Percentiles rank a stretch among this genome's conserved stretches.
Evolutionary conservation across 208 protist species (phyloP).

Genomic region (Trypanosoma platydactyli): DNA sequence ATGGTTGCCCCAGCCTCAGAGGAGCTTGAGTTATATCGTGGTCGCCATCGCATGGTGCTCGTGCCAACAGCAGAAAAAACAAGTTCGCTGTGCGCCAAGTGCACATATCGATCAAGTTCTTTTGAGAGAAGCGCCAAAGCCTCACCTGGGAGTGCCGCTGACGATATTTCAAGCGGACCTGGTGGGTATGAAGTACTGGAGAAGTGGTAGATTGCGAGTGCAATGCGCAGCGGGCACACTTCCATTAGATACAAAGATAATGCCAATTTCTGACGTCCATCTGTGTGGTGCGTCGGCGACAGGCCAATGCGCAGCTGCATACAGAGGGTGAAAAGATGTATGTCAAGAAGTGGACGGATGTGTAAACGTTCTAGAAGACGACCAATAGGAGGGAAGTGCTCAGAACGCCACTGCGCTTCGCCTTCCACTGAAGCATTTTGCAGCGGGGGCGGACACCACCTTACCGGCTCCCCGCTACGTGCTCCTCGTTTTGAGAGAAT

Average conservation of each 20-base stretch:
- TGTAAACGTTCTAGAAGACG: conserved; percentile 45
- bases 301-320: conserved; percentile 60
- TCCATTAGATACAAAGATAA: conserved; percentile 42
- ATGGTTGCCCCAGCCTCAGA: background rate
- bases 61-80: conserved; percentile 21
- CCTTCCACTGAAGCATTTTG: background rate
- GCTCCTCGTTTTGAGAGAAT: conserved; percentile 37
- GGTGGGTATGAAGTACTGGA: conserved; percentile 17
- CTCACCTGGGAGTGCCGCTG: conserved; percentile 12
- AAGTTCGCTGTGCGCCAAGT: conserved; percentile 33
- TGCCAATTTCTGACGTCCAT: conserved; percentile 47
- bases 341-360: conserved; percentile 36
- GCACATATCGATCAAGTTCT: conserved; percentile 49
- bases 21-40: background rate
- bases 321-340: conserved; percentile 61
- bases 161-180: conserved; percentile 9
- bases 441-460: conserved; percentile 9
- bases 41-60: conserved; percentile 3
- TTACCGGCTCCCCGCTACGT: conserved; percentile 3
- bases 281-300: conserved; percentile 38
- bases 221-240: conserved; percentile 30
- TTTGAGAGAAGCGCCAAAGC: conserved; percentile 44
- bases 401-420: conserved; percentile 52
- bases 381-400: conserved; percentile 63
- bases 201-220: conserved; percentile 63